These are phyloP conservation scores for Phylloporus sp. DNA, from an alignment of 768 basidiomycete genomes.

Conservation along the genomic window DNA sequence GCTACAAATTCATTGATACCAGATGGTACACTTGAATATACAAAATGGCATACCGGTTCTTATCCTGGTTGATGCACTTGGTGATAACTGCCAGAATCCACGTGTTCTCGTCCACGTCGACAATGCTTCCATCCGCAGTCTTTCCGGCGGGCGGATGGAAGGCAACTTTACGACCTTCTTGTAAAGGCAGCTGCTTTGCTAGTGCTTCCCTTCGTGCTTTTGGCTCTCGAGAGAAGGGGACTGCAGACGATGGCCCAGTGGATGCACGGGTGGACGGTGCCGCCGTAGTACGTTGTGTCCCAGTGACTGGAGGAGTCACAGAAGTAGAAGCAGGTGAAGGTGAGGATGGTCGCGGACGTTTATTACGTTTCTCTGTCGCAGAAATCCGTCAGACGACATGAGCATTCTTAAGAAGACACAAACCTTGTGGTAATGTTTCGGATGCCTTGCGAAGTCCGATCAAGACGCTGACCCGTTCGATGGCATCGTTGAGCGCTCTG, in stretches of 20 bases:
- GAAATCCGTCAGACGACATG: conserved; percentile 1
- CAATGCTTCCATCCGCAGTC: conserved; percentile 43
- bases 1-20: conserved; percentile 32
- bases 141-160: conserved; percentile 68
- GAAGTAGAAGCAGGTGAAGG: conserved; percentile 54
- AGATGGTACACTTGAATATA: not conserved
- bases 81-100: conserved; percentile 83
- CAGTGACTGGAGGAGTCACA: conserved; percentile 25
- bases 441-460: conserved; percentile 71
- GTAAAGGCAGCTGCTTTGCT: conserved; percentile 59
- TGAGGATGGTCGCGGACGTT: conserved; percentile 68
- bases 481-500: conserved; percentile 67
- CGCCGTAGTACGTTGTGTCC: conserved; percentile 13
- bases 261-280: conserved; percentile 42
- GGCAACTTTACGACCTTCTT: conserved; percentile 72
- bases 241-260: conserved; percentile 46
- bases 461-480: conserved; percentile 64
- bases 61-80: conserved; percentile 65
- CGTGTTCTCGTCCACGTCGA: conserved; percentile 43
- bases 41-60: conserved; percentile 47
- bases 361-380: conserved; percentile 63
- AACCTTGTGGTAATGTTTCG: conserved; percentile 56
- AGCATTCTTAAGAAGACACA: not conserved
- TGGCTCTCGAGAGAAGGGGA: conserved; percentile 58
- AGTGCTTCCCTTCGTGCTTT: conserved; percentile 62